These are phyloP conservation scores for Rhynchosporium agropyri DNA, from an alignment of 2,329 filamentous ascomycete genomes.

Conservation along the genomic window DNA sequence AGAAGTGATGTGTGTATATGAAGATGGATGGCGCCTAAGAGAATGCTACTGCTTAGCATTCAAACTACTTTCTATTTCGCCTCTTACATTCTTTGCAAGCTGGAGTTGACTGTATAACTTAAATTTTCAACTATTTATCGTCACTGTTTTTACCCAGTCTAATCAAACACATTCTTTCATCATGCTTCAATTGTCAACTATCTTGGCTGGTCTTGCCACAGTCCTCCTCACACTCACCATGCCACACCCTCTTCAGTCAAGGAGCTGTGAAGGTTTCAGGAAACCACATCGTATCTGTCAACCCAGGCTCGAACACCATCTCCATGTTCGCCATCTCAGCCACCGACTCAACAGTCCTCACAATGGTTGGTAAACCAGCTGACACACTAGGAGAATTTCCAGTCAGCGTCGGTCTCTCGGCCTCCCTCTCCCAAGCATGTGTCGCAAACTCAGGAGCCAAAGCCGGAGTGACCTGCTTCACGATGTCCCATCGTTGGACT, in stretches of 20 bases:
- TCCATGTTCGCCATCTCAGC: slow-evolving; percentile 52
- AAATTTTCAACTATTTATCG: background rate
- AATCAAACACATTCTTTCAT: background rate
- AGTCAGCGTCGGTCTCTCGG: slow-evolving; percentile 53
- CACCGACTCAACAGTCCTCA: slow-evolving; percentile 49
- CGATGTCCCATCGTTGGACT: slow-evolving; percentile 46
- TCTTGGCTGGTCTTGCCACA: slow-evolving; percentile 18
- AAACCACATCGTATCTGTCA: slow-evolving; percentile 56
- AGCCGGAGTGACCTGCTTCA: slow-evolving; percentile 50
- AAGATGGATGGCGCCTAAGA: background rate
- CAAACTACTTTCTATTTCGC: background rate
- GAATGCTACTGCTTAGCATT: background rate
- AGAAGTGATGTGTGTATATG: background rate
- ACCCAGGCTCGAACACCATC: slow-evolving; percentile 55
- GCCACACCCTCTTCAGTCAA: slow-evolving; percentile 51
- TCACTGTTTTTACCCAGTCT: background rate
- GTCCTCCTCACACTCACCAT: slow-evolving; percentile 12
- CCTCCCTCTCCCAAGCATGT: slow-evolving; percentile 48
- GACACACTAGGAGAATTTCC: slow-evolving; percentile 55
- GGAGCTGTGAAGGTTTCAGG: slow-evolving; percentile 53
- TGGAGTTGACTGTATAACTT: background rate
- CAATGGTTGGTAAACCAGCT: slow-evolving; percentile 48
- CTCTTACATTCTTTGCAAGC: slow-evolving; percentile 5
- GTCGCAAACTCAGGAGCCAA: slow-evolving; percentile 50
- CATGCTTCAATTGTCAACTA: slow-evolving; percentile 3